Conservation (phyloP, 2,329 filamentous ascomycete species). For the Niveomyces coronatus region DNA sequence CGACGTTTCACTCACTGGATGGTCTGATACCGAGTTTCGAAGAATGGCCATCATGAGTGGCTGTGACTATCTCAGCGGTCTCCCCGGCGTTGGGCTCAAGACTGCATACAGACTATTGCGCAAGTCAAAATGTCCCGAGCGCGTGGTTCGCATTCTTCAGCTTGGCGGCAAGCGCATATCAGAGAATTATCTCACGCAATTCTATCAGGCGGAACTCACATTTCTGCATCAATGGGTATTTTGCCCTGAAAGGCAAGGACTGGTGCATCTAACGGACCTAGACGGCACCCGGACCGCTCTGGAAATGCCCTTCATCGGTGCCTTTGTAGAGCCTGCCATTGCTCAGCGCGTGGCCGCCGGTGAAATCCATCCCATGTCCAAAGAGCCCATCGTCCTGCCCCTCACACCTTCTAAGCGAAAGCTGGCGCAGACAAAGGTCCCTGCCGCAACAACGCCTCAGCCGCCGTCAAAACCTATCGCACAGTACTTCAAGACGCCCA, state of each 20-base stretch:
- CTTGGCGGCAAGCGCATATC: constrained; percentile 87
- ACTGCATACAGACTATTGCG: constrained; percentile 85
- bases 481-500: constrained; percentile 40
- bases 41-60: constrained; percentile 95
- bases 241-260: constrained; percentile 58
- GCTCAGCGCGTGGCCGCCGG: constrained; percentile 69
- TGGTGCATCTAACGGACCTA: constrained; percentile 67
- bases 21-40: constrained; percentile 85
- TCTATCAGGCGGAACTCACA: constrained; percentile 79
- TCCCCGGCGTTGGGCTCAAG: constrained; percentile 81
- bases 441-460: constrained; percentile 12
- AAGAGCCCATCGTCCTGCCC: constrained; percentile 45
- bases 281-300: constrained; percentile 52
- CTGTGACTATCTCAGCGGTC: constrained; percentile 86
- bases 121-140: constrained; percentile 81
- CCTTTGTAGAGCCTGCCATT: constrained; percentile 55
- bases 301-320: constrained; percentile 74
- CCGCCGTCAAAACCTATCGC: constrained; percentile 39
- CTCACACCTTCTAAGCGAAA: constrained; percentile 32
- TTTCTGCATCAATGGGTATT: constrained; percentile 94
- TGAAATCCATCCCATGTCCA: constrained; percentile 84
- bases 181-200: constrained; percentile 67
- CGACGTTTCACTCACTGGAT: constrained; percentile 81
- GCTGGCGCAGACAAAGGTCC: constrained; percentile 27
- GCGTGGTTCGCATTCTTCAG: constrained; percentile 69